A percentile compares a stretch with the other conserved stretches of the same genome.
Evolutionary conservation across 1,139 yeast species (phyloP).

Genomic region (Lodderomyces oxycetoniae): DNA sequence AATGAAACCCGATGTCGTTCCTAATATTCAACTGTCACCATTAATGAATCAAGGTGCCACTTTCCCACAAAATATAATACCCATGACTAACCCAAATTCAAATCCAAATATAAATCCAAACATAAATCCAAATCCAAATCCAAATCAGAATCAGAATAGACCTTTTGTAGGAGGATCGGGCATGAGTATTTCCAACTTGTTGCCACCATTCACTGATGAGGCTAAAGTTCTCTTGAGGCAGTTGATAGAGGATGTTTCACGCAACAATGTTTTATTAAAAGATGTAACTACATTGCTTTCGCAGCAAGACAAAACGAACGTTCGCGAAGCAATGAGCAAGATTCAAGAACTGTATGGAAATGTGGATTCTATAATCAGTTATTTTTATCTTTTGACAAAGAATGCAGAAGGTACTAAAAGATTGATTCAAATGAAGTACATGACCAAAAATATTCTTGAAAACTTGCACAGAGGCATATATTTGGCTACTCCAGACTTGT

Average conservation of each 20-base stretch:
- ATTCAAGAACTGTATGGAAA: slow-evolving; percentile 62
- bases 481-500: slow-evolving; percentile 63
- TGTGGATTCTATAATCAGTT: slow-evolving; percentile 73
- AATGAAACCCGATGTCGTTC: slow-evolving; percentile 19
- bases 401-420: slow-evolving; percentile 72
- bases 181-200: slow-evolving; percentile 5
- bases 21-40: slow-evolving; percentile 18
- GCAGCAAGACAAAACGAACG: slow-evolving; percentile 59
- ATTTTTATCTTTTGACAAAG: slow-evolving; percentile 68
- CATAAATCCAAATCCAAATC: background rate
- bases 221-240: slow-evolving; percentile 49
- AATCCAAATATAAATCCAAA: slow-evolving; percentile 6
- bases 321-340: slow-evolving; percentile 52
- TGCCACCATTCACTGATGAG: slow-evolving; percentile 43
- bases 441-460: slow-evolving; percentile 74
- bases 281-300: slow-evolving; percentile 60
- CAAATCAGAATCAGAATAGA: background rate
- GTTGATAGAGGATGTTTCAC: slow-evolving; percentile 64
- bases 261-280: slow-evolving; percentile 60
- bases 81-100: too few relatives aligned
- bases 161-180: background rate
- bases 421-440: slow-evolving; percentile 70
- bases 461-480: slow-evolving; percentile 57
- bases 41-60: slow-evolving; percentile 21
- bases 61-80: too few relatives aligned